Conservation (phyloP, 2,329 filamentous ascomycete species). For the Myriosclerotinia curreyana region DNA sequence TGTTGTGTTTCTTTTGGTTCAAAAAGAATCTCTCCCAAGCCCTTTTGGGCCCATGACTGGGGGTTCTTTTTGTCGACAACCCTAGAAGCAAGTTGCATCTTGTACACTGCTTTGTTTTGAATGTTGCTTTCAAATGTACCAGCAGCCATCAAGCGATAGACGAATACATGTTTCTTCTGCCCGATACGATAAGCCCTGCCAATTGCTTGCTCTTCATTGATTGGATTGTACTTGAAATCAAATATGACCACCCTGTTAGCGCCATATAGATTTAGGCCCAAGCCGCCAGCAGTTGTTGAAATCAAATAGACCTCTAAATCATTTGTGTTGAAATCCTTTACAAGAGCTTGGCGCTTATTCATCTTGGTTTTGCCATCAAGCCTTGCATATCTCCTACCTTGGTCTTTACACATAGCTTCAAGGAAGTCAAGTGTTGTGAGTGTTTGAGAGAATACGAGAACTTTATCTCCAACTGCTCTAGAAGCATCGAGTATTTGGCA, state of each 20-base stretch:
- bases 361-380: slow-evolving; percentile 66
- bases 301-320: slow-evolving; percentile 67
- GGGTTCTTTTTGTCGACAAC: slow-evolving; percentile 83
- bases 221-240: slow-evolving; percentile 78
- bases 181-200: slow-evolving; percentile 84
- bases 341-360: slow-evolving; percentile 55
- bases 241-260: slow-evolving; percentile 86
- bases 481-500: slow-evolving; percentile 66
- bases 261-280: slow-evolving; percentile 78
- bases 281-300: slow-evolving; percentile 76
- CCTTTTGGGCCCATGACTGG: slow-evolving; percentile 59
- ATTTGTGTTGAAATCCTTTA: slow-evolving; percentile 66
- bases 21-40: slow-evolving; percentile 55
- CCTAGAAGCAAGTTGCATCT: slow-evolving; percentile 72
- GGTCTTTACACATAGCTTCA: slow-evolving; percentile 51
- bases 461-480: slow-evolving; percentile 62
- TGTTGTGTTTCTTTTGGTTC: slow-evolving; percentile 52
- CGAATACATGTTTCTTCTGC: slow-evolving; percentile 74
- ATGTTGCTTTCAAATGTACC: slow-evolving; percentile 77
- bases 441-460: slow-evolving; percentile 77
- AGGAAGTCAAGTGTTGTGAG: slow-evolving; percentile 69
- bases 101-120: slow-evolving; percentile 75
- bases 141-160: slow-evolving; percentile 76
- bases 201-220: slow-evolving; percentile 80
- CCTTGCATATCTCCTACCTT: slow-evolving; percentile 50